phyloP scores from a whole-genome alignment of 176 grass and related monocot species.

The Rhipidocladum racemiflorum region DNA sequence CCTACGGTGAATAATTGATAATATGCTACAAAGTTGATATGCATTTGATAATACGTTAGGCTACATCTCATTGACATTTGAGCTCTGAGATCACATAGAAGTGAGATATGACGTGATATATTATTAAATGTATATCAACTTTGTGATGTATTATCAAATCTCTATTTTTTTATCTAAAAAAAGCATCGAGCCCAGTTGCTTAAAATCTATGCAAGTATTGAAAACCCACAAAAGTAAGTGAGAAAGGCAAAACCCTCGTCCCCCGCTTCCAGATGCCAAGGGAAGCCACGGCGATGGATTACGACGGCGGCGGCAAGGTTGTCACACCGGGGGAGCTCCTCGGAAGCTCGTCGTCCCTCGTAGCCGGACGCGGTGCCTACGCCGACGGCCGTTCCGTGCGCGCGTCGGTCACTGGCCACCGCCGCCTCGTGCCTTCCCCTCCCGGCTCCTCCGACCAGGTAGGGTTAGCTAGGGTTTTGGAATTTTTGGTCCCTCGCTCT shows the following conservation, averaged over 20 bases:
- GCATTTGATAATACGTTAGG: too few relatives aligned
- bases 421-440: conserved; percentile 48
- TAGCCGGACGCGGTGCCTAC: conserved; percentile 72
- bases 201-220: too few relatives aligned
- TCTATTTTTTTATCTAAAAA: too few relatives aligned
- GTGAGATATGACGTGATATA: too few relatives aligned
- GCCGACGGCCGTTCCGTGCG: conserved; percentile 64
- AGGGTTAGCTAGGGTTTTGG: conserved; percentile 17
- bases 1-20: too few relatives aligned
- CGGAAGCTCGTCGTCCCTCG: conserved; percentile 38
- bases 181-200: too few relatives aligned
- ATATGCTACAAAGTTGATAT: too few relatives aligned
- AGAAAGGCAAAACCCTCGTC: conserved; percentile 4
- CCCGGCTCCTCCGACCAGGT: conserved; percentile 63
- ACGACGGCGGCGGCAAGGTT: conserved; percentile 46
- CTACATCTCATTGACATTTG: too few relatives aligned
- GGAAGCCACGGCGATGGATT: conserved; percentile 55
- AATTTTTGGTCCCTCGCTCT: neutral
- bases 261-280: neutral
- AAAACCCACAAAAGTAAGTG: neutral
- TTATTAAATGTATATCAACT: too few relatives aligned
- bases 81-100: too few relatives aligned
- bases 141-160: too few relatives aligned
- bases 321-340: conserved; percentile 82
- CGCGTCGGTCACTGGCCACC: conserved; percentile 69